phyloP scores from a whole-genome alignment of 257 asterid genomes.

The Ballota nigra region DNA sequence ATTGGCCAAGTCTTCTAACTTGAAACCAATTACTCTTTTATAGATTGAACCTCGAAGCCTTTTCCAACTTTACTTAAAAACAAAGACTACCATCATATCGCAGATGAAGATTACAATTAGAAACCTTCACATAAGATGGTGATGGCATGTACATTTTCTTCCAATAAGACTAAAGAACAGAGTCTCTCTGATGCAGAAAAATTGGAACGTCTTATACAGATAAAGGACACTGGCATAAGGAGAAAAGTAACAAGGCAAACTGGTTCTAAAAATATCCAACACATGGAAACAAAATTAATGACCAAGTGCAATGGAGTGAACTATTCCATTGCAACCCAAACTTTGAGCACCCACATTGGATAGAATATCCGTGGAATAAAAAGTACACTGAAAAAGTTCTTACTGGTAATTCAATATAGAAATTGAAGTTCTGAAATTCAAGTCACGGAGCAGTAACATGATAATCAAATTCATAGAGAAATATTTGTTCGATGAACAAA shows the following conservation, averaged over 20 bases:
- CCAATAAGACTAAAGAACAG: neutral
- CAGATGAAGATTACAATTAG: constrained; percentile 7
- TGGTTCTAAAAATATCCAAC: neutral
- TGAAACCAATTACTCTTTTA: neutral
- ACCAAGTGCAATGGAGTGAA: neutral
- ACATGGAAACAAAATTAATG: neutral
- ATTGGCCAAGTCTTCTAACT: constrained; percentile 12
- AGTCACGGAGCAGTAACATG: neutral
- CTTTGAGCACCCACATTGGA: neutral
- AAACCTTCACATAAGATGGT: neutral
- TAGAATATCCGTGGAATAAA: neutral
- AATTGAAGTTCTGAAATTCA: neutral
- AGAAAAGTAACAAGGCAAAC: neutral
- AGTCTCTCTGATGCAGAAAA: neutral
- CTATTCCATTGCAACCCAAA: neutral
- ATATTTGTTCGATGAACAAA: neutral
- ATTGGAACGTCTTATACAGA: neutral
- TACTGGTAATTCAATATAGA: neutral
- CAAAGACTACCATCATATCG: neutral
- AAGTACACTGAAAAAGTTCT: neutral
- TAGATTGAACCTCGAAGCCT: neutral
- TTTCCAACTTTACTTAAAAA: constrained; percentile 5
- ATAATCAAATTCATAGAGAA: neutral
- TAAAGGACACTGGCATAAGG: neutral
- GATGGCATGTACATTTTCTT: neutral